Conservation (phyloP, 2,329 filamentous ascomycete genomes). For the Pseudogymnoascus sp. region DNA sequence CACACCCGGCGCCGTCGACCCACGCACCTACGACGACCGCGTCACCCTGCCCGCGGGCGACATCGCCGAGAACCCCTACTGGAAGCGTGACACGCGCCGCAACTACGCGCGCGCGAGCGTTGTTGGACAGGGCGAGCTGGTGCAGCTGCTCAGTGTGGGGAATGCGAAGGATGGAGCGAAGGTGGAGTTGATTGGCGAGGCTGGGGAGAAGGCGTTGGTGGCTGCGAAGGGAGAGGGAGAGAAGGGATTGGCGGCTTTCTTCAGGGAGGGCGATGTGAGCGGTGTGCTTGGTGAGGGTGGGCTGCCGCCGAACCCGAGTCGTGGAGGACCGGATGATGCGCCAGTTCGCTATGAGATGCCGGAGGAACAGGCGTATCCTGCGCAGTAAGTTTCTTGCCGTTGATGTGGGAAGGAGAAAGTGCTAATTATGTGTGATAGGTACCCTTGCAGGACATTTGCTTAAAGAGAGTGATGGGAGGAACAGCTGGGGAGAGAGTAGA, state of each 20-base stretch:
- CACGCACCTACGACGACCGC: constrained; percentile 67
- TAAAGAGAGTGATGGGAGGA: constrained; percentile 31
- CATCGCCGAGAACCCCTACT: constrained; percentile 88
- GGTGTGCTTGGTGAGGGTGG: constrained; percentile 66
- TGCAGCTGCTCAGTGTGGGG: constrained; percentile 75
- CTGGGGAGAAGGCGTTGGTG: constrained; percentile 64
- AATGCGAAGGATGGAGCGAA: constrained; percentile 67
- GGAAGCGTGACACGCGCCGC: constrained; percentile 84
- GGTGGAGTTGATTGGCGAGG: constrained; percentile 72
- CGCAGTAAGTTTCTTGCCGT: constrained; percentile 45
- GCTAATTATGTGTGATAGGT: constrained; percentile 38
- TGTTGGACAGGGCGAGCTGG: constrained; percentile 76
- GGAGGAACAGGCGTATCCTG: constrained; percentile 62
- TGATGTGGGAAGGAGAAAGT: constrained; percentile 10
- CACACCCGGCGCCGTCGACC: constrained; percentile 64
- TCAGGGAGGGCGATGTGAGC: constrained; percentile 55
- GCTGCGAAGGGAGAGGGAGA: constrained; percentile 66
- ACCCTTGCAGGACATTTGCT: constrained; percentile 56
- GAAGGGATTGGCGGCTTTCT: constrained; percentile 63
- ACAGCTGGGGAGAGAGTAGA: constrained; percentile 12
- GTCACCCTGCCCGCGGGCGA: constrained; percentile 78
- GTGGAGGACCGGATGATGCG: constrained; percentile 41
- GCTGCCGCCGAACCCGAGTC: constrained; percentile 77
- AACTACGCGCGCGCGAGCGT: constrained; percentile 73
- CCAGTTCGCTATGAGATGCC: constrained; percentile 61